Percentiles rank a stretch among this genome's conserved stretches.
Conservation (phyloP, 2,329 filamentous ascomycete species). For the Hirsutella minnesotensis region DNA sequence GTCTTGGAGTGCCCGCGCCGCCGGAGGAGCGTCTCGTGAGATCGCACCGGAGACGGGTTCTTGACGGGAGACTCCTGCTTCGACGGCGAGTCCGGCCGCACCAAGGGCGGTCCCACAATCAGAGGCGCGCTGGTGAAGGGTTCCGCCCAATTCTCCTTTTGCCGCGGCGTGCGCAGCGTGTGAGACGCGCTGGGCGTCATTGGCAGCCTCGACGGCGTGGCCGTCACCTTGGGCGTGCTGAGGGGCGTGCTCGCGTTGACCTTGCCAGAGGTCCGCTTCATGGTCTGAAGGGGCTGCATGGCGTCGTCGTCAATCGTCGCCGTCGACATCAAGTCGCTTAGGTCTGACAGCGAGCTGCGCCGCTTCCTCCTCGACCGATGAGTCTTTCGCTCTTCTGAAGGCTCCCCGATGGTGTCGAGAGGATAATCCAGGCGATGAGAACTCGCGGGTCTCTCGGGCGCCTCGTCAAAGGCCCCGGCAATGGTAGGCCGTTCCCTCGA, state of each 20-base stretch:
- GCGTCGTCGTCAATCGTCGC: conserved; percentile 34
- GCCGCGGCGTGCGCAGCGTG: conserved; percentile 28
- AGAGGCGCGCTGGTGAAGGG: conserved; percentile 8
- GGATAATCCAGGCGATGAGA: conserved; percentile 43
- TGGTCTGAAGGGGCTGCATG: conserved; percentile 37
- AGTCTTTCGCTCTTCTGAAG: conserved; percentile 28
- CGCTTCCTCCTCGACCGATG: conserved; percentile 60
- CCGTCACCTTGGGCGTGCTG: conserved; percentile 26
- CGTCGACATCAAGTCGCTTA: conserved; percentile 57
- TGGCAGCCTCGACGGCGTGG: conserved; percentile 38
- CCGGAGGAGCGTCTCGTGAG: conserved; percentile 14
- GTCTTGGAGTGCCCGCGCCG: conserved; percentile 32
- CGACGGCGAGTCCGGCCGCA: conserved; percentile 5
- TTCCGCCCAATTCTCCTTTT: conserved; percentile 30
- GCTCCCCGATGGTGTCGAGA: conserved; percentile 49
- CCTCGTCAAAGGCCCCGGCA: conserved; percentile 50
- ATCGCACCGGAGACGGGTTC: conserved; percentile 5
- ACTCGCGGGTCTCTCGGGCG: conserved; percentile 40
- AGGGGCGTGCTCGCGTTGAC: conserved; percentile 23
- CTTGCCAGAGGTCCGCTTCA: conserved; percentile 43
- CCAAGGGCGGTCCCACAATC: conserved; percentile 2
- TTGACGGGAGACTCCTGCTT: conserved; percentile 8
- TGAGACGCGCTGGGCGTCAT: conserved; percentile 31
- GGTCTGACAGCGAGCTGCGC: conserved; percentile 81
- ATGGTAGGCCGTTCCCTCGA: conserved; percentile 51